A percentile compares a stretch with the other conserved stretches of the same genome.
phyloP scores from a whole-genome alignment of 2,329 filamentous ascomycete species.

The Aspergillus persii region DNA sequence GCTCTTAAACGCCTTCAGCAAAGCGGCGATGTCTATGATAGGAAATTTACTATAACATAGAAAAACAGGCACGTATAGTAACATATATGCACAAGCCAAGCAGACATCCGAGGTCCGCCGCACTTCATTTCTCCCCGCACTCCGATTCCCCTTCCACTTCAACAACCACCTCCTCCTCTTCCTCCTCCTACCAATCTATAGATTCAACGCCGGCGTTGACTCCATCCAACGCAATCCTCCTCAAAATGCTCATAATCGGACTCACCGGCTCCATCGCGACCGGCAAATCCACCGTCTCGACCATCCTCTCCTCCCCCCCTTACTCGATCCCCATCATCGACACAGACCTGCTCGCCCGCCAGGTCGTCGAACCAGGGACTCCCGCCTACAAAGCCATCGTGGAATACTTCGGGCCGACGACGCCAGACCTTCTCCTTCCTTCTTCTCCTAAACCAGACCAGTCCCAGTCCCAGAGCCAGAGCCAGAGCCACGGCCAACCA shows the following conservation, averaged over 20 bases:
- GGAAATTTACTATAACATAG: no score
- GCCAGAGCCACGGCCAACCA: conserved; percentile 42
- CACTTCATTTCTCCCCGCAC: conserved; percentile 5
- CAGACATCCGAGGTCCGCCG: no score
- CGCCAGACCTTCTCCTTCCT: conserved; percentile 78
- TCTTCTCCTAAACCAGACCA: conserved; percentile 47
- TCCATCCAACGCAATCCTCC: not conserved
- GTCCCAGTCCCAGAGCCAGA: conserved; percentile 16
- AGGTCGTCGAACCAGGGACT: conserved; percentile 92
- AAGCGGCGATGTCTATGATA: no score
- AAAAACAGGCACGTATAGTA: no score
- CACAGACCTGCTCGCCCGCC: conserved; percentile 85
- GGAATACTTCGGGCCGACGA: conserved; percentile 73
- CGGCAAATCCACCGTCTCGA: conserved; percentile 93
- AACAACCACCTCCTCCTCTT: not conserved
- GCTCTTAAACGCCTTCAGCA: no score
- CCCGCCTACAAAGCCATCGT: conserved; percentile 80
- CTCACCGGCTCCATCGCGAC: conserved; percentile 97
- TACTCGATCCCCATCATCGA: conserved; percentile 90
- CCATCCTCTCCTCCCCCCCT: conserved; percentile 73
- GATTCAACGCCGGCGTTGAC: not conserved
- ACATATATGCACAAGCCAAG: no score
- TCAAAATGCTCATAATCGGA: conserved; percentile 82
- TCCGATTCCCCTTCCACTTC: not conserved
- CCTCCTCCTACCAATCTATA: not conserved